Percentiles rank a stretch among this genome's conserved stretches.
Conservation (phyloP, 345 rosid species). For the Citropsis articulata region DNA sequence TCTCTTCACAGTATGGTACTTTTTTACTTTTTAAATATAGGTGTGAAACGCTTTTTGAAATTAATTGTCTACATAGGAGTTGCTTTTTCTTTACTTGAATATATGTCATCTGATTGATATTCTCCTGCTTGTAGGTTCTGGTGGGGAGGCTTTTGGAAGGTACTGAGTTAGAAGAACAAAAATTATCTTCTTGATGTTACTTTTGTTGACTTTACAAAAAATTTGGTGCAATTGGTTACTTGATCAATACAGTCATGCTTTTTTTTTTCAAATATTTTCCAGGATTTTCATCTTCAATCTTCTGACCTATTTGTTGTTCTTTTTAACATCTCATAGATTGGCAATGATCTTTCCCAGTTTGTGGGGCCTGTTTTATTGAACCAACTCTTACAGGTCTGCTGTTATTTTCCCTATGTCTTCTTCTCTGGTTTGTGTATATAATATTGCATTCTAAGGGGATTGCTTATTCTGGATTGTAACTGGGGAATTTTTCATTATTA, state of each 20-base stretch:
- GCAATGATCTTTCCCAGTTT: conserved; percentile 91
- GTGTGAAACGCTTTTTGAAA: background rate
- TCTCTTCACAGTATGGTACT: background rate
- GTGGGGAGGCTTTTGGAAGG: conserved; percentile 99
- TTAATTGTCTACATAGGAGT: background rate
- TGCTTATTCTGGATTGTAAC: background rate
- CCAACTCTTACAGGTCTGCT: conserved; percentile 76
- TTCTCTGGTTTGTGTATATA: background rate
- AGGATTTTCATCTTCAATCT: conserved; percentile 9
- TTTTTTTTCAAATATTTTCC: conserved; percentile 1
- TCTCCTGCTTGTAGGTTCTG: conserved; percentile 63
- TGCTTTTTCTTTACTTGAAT: background rate
- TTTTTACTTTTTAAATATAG: background rate
- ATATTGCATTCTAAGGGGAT: background rate
- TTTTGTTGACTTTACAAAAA: background rate
- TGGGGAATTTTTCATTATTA: background rate
- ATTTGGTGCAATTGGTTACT: background rate
- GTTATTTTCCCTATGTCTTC: conserved; percentile 8
- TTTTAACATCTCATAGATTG: conserved; percentile 48
- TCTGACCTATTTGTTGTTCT: conserved; percentile 14
- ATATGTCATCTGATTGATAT: conserved; percentile 19
- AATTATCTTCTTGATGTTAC: background rate
- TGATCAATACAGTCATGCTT: background rate
- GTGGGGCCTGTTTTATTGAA: conserved; percentile 90
- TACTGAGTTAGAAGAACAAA: conserved; percentile 23